These are phyloP conservation scores for Solanum hybrid DNA, from an alignment of 305 asterid genomes.

Conservation along the genomic window DNA sequence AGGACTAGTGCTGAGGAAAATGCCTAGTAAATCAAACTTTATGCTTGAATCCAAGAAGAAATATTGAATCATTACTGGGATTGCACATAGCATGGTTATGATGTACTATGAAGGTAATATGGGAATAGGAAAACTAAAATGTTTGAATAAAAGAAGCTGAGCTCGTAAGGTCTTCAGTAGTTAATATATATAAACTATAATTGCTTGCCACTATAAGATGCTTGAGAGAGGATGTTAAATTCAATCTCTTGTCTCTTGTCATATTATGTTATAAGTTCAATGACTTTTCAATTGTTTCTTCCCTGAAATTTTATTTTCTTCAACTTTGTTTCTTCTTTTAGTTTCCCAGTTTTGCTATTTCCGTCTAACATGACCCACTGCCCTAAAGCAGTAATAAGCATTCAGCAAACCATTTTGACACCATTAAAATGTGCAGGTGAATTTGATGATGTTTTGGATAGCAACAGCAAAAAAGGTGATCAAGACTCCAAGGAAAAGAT, in stretches of 20 bases:
- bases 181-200: neutral
- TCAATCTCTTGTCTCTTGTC: neutral
- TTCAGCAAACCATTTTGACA: neutral
- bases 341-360: neutral
- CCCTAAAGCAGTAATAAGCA: neutral
- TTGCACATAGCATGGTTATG: neutral
- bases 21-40: neutral
- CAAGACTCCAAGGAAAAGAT: constrained; percentile 40
- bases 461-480: constrained; percentile 20
- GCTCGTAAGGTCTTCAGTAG: neutral
- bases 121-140: neutral
- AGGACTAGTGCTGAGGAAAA: neutral
- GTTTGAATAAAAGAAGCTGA: neutral
- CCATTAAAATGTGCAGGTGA: constrained; percentile 53
- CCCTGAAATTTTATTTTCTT: neutral
- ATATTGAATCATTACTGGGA: neutral
- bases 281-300: neutral
- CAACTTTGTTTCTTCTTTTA: neutral
- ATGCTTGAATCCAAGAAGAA: neutral
- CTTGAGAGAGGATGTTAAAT: neutral
- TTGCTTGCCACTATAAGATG: neutral
- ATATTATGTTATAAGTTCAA: neutral
- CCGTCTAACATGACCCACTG: neutral
- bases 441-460: constrained; percentile 72
- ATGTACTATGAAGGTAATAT: neutral